These are phyloP conservation scores for Tulasnella sp. DNA, from an alignment of 768 basidiomycete genomes.

Conservation along the genomic window DNA sequence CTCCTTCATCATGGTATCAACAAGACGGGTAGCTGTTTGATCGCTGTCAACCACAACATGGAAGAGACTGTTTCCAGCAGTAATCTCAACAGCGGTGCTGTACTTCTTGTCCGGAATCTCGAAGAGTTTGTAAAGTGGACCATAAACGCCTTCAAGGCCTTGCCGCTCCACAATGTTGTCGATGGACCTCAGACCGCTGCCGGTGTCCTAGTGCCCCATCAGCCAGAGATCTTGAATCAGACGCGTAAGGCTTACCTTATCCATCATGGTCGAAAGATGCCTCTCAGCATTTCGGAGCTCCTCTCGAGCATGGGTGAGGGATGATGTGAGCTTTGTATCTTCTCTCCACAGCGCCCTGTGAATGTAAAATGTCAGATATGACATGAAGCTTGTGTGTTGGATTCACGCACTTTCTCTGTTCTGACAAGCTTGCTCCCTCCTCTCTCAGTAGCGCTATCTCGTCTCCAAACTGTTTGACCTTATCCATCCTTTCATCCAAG, in stretches of 20 bases:
- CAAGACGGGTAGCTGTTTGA: constrained; percentile 78
- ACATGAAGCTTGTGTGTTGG: background rate
- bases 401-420: constrained; percentile 53
- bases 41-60: constrained; percentile 98
- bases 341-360: constrained; percentile 76
- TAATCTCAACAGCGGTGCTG: constrained; percentile 85
- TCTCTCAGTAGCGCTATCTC: constrained; percentile 50
- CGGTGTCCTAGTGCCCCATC: constrained; percentile 59
- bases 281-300: constrained; percentile 75
- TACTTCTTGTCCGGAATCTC: constrained; percentile 79
- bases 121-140: constrained; percentile 87
- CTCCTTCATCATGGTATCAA: constrained; percentile 87
- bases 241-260: constrained; percentile 49
- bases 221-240: background rate
- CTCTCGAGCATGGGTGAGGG: constrained; percentile 61
- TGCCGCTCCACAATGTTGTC: constrained; percentile 69
- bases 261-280: constrained; percentile 79
- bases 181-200: constrained; percentile 73
- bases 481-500: constrained; percentile 50
- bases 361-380: background rate
- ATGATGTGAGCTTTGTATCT: constrained; percentile 74
- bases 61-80: constrained; percentile 92
- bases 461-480: constrained; percentile 45
- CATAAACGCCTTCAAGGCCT: constrained; percentile 72
- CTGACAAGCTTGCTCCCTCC: constrained; percentile 51